Percentiles rank a stretch among this genome's conserved stretches.
These are phyloP conservation scores for Primulina tabacum DNA, from an alignment of 257 asterid species.

Conservation along the genomic window DNA sequence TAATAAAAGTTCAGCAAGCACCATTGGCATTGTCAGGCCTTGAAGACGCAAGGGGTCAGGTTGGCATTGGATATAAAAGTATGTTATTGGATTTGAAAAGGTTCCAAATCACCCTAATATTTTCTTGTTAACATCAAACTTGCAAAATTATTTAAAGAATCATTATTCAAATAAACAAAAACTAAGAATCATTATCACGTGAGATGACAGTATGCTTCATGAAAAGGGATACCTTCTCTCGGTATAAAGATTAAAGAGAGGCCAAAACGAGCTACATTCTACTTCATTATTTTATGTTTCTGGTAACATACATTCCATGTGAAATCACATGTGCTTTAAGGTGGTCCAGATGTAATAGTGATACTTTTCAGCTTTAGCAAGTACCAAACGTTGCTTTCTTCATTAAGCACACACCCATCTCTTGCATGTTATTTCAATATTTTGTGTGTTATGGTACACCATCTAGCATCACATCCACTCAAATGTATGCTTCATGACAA, in stretches of 20 bases:
- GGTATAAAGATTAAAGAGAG: not conserved
- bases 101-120: too few species aligned
- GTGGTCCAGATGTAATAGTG: constrained; percentile 28
- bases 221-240: not conserved
- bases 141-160: not conserved
- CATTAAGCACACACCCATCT: constrained; percentile 18
- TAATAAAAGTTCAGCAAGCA: not conserved
- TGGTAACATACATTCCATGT: constrained; percentile 21
- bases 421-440: constrained; percentile 21
- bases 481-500: constrained; percentile 2
- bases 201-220: not conserved
- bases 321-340: constrained; percentile 21
- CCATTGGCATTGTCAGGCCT: constrained; percentile 46
- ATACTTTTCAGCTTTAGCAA: constrained; percentile 7
- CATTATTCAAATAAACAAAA: not conserved
- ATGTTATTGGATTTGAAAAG: too few species aligned
- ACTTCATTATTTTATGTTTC: not conserved
- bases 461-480: constrained; percentile 14
- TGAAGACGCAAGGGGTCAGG: constrained; percentile 39
- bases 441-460: constrained; percentile 13
- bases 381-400: constrained; percentile 22
- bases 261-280: not conserved
- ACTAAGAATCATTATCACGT: not conserved
- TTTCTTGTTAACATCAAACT: not conserved
- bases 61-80: not conserved